Evolutionary conservation across 306 rosid genomes (phyloP).

Genomic region (Lagenaria siceraria): DNA sequence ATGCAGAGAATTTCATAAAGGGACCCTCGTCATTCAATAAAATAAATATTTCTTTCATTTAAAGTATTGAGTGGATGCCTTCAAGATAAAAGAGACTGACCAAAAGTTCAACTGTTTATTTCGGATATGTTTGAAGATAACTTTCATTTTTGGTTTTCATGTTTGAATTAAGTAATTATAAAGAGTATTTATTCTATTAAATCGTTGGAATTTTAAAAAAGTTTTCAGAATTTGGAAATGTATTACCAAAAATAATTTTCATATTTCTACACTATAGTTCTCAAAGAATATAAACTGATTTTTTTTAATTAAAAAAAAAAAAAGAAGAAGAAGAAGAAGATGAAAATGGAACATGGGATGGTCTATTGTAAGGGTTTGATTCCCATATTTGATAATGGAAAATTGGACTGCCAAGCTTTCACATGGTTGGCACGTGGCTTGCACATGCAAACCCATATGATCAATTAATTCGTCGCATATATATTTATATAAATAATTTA

Average conservation of each 20-base stretch:
- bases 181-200: not conserved
- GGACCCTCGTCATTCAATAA: not conserved
- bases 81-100: not conserved
- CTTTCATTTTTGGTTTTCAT: not conserved
- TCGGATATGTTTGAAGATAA: not conserved
- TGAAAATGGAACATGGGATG: not conserved
- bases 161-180: not conserved
- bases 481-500: too few relatives aligned
- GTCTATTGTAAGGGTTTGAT: not conserved
- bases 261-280: not conserved
- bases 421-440: slow-evolving; percentile 4
- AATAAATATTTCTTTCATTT: not conserved
- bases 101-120: not conserved
- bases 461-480: not conserved
- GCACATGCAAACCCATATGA: slow-evolving; percentile 4
- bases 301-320: too few relatives aligned
- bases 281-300: too few relatives aligned
- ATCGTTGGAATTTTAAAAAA: not conserved
- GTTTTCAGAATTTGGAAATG: too few relatives aligned
- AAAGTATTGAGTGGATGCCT: not conserved
- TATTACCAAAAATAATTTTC: not conserved
- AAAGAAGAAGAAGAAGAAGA: too few relatives aligned
- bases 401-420: not conserved
- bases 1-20: not conserved
- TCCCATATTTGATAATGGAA: not conserved